A percentile compares a stretch with the other conserved stretches of the same genome.
Evolutionary conservation across 441 rosid species (phyloP).

Genomic region (Erysimum pusillum): DNA sequence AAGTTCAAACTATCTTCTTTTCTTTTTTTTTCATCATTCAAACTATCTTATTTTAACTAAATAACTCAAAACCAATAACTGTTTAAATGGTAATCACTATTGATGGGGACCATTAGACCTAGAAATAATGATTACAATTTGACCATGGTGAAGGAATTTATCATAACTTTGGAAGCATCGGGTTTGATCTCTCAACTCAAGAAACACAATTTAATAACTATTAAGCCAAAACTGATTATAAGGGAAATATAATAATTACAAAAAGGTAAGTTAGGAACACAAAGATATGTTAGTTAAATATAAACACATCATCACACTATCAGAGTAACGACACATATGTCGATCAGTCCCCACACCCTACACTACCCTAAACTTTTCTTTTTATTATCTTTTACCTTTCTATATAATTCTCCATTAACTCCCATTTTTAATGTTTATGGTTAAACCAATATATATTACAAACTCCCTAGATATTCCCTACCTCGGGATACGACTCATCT

Average conservation of each 20-base stretch:
- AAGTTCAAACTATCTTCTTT: not conserved
- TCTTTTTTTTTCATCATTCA: not conserved
- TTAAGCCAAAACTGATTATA: not conserved
- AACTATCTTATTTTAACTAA: not conserved
- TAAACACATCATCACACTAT: conserved; percentile 31
- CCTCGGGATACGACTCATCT: conserved; percentile 29
- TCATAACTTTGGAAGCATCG: conserved; percentile 31
- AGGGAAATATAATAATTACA: conserved; percentile 13
- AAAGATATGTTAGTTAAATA: conserved; percentile 29
- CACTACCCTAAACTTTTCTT: conserved; percentile 30
- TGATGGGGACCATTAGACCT: not conserved
- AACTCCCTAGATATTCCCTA: conserved; percentile 21
- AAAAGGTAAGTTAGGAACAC: conserved; percentile 43
- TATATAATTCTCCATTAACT: conserved; percentile 29
- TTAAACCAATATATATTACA: conserved; percentile 2
- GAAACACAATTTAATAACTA: not conserved
- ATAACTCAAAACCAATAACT: not conserved
- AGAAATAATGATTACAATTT: conserved; percentile 30
- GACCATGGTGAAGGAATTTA: conserved; percentile 4
- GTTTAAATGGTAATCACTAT: not conserved
- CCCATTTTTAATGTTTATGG: not conserved
- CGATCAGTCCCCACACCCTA: conserved; percentile 33
- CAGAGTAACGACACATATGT: conserved; percentile 40
- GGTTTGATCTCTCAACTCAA: conserved; percentile 34
- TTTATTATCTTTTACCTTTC: conserved; percentile 25